Evolutionary conservation across 495 filamentous ascomycete species (phyloP), one percentile per base, ranked within the genome.

Genomic region (Penicillium chermesinum): DNA sequence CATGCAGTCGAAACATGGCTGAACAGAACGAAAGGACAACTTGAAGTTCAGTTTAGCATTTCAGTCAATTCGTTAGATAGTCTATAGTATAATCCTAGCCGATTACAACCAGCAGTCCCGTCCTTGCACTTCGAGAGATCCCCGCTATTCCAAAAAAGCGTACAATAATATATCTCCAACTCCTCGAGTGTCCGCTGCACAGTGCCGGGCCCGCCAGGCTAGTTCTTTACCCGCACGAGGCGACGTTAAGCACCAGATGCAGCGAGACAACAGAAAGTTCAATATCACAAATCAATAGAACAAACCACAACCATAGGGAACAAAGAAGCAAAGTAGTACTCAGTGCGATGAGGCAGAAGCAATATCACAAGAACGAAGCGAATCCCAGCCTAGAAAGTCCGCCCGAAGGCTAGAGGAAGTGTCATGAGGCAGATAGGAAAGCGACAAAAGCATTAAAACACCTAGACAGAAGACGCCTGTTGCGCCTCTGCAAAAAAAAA

Each of bases 171-270:
- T 36, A 49, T 53, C 35, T 46, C 46, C 18, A 50, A 19, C 48
- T 36, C 35, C 46, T 36, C 34, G 32, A 35, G 47, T 33, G 37
- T 53, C 39, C 44, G 32, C 45, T 38, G 36, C 38, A 54, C 43
- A 44, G 55, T 52, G 50, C 59, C 49, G 55, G 59, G 21, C 58
- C 55, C 52, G 52, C 59, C 55, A 53, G 53, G 48, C 55, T 58
- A 39, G 39, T 48, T 56, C 33, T 25, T 36, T 39, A 38, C 40
- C 45, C 42, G 42, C 43, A 39, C 18, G 22, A 2, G 25, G 17
- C 16, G 38, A 20, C 39, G 40, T n/a, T 46, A 10, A 39, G 43
- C 46, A 40, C 35, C 27, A 40, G 50, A 36, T 15, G 20, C 14
- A 9, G 37, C 41, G 27, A 57, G 35, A 46, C 50, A 19, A 57